Base-by-base conservation (phyloP, 2,329 filamentous ascomycete species). In the Fusarium azukiicola region DNA sequence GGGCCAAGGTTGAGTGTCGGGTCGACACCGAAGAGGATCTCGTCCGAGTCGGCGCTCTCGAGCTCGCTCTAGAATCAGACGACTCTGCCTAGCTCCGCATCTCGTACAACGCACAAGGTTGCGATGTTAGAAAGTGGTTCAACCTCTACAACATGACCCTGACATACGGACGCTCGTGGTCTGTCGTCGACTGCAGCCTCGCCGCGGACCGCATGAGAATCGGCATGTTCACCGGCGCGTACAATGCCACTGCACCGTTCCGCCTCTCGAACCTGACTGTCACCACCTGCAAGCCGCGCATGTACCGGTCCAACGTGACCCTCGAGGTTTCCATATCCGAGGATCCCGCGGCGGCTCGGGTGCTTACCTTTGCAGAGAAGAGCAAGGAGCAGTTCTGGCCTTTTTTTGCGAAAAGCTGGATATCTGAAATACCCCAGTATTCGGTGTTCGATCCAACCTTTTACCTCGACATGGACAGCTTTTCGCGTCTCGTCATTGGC, bases 361-460 rank as follows among this genome's bases (percentile, higher is more conserved):
- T 58, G 7, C 32, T 58, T 3, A 40, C 38, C 54, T 58, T 58
- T 38, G 40, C 54, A 21, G 32, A 58, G 54, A 32, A 23, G 8
- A 36, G n/a, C 8, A 19, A 58, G 11, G 54, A 58, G 16, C 54
- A 58, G 36, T 58, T 58, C 54, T 58, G 54, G 54, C 54, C 54
- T 4, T 32, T 12, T 13, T 58, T 58, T 23, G 6, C 54, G 7
- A 13, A 14, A 40, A 14, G 3, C 9, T 58, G 54, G 54, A 58
- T 58, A 38, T 5, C 38, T 16, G 54, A 58, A 36, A 58, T 58
- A n/a, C 13, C n/a, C 54, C 8, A 38, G 54, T 58, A 40, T 21
- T 58, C 54, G 8, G 36, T 58, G 36, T 58, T 58, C 8, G 54
- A 58, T 9, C 54, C 54, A 11, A 58, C 38, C 38, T 16, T 21